A percentile compares a stretch with the other conserved stretches of the same genome.
Conservation (phyloP, 2,329 filamentous ascomycete genomes). For the Botrytis aclada region DNA sequence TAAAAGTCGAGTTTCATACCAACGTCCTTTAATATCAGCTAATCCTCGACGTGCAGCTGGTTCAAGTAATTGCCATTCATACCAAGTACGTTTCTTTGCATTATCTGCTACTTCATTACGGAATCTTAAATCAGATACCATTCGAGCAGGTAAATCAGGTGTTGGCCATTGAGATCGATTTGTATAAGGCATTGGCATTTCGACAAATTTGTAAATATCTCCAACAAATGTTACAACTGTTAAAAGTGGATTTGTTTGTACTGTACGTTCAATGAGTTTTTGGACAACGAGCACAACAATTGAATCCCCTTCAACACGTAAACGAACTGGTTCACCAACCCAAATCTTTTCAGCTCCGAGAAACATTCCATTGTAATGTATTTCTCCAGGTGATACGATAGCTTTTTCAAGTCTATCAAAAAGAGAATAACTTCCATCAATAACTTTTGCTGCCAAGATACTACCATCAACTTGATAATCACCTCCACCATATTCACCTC, state of each 20-base stretch:
- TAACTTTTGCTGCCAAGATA: conserved; percentile 54
- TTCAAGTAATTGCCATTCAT: conserved; percentile 37
- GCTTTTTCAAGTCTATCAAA: conserved; percentile 46
- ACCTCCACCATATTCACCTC: conserved; percentile 43
- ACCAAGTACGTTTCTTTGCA: conserved; percentile 32
- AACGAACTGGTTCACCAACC: conserved; percentile 55
- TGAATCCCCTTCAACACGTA: conserved; percentile 43
- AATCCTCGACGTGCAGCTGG: conserved; percentile 38
- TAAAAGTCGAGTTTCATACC: conserved; percentile 56
- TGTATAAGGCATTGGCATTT: conserved; percentile 39
- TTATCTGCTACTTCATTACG: conserved; percentile 47
- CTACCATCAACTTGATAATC: conserved; percentile 54
- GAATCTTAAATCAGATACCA: conserved; percentile 40
- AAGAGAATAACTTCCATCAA: conserved; percentile 54
- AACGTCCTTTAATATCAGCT: conserved; percentile 54
- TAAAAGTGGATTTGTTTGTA: conserved; percentile 21
- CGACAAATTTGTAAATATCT: conserved; percentile 50
- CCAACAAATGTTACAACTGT: conserved; percentile 44
- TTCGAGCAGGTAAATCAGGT: conserved; percentile 47
- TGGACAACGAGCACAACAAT: conserved; percentile 47
- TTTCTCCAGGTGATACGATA: conserved; percentile 40
- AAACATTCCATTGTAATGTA: conserved; percentile 52
- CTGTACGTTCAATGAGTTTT: conserved; percentile 37
- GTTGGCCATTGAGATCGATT: conserved; percentile 41
- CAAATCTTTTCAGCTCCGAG: conserved; percentile 59